Evolutionary conservation across 495 filamentous ascomycete species (phyloP).

Genomic region (Tuber magnatum): DNA sequence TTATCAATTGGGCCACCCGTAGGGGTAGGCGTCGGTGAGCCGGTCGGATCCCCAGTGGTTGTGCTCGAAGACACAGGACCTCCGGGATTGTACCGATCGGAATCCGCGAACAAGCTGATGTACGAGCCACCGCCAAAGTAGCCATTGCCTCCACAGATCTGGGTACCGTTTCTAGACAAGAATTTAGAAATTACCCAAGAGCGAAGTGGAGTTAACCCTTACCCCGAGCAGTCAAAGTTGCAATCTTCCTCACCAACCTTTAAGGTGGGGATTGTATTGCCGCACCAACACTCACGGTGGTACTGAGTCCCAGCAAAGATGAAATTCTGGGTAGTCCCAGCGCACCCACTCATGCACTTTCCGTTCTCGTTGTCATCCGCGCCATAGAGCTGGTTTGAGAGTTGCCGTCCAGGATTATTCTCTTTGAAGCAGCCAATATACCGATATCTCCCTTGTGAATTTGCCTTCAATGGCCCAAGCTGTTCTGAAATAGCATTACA

Average conservation of each 20-base stretch:
- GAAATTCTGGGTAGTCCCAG: slow-evolving; percentile 37
- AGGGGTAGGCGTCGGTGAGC: slow-evolving; percentile 16
- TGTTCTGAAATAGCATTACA: slow-evolving; percentile 45
- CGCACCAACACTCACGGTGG: slow-evolving; percentile 50
- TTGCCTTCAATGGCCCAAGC: slow-evolving; percentile 40
- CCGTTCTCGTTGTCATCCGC: slow-evolving; percentile 42
- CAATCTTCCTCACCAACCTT: slow-evolving; percentile 42
- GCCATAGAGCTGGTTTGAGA: slow-evolving; percentile 42
- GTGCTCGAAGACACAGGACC: slow-evolving; percentile 13
- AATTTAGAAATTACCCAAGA: slow-evolving; percentile 5
- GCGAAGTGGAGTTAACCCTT: slow-evolving; percentile 9
- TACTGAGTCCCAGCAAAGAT: slow-evolving; percentile 50
- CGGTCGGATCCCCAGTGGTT: background rate
- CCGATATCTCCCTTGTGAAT: slow-evolving; percentile 42
- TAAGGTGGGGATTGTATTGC: slow-evolving; percentile 35
- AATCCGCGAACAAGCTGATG: slow-evolving; percentile 42
- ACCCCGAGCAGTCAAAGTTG: slow-evolving; percentile 43
- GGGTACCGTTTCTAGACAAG: slow-evolving; percentile 21
- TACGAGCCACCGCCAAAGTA: slow-evolving; percentile 40
- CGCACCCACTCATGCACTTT: slow-evolving; percentile 44
- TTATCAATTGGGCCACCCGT: slow-evolving; percentile 9
- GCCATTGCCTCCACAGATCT: slow-evolving; percentile 45
- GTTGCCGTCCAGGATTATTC: slow-evolving; percentile 44
- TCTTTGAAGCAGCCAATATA: slow-evolving; percentile 46
- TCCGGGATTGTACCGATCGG: slow-evolving; percentile 18